Evolutionary conservation across 2,329 filamentous ascomycete species (phyloP).

Genomic region (Zymoseptoria ardabiliae): DNA sequence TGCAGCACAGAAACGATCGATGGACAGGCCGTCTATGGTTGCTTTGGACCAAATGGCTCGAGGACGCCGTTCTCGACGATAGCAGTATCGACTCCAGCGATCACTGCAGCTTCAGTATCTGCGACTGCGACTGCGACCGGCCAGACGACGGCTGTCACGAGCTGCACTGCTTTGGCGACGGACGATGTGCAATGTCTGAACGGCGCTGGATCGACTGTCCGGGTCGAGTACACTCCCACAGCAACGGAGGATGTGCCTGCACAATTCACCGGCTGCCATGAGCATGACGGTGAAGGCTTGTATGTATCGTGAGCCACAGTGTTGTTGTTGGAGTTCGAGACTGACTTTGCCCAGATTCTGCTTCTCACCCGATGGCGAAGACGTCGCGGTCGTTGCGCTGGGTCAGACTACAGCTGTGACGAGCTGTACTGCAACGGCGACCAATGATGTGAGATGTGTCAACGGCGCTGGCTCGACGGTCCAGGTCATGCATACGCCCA

Average conservation of each 20-base stretch:
- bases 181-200: constrained; percentile 33
- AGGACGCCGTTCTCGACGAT: constrained; percentile 7
- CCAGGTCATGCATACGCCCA: constrained; percentile 42
- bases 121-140: neutral
- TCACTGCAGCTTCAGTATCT: constrained; percentile 1
- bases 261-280: constrained; percentile 56
- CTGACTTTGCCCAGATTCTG: too few species aligned
- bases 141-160: constrained; percentile 11
- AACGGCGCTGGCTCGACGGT: constrained; percentile 30
- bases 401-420: constrained; percentile 12
- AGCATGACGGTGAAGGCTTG: constrained; percentile 49
- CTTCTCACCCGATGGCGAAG: too few species aligned
- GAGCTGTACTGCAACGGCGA: constrained; percentile 2
- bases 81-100: constrained; percentile 7
- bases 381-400: too few species aligned
- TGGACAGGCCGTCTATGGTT: constrained; percentile 10
- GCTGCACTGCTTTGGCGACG: constrained; percentile 4
- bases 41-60: constrained; percentile 12
- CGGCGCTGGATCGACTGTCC: constrained; percentile 32
- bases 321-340: too few species aligned
- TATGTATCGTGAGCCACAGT: too few species aligned
- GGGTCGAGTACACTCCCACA: constrained; percentile 44
- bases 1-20: constrained; percentile 13
- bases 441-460: constrained; percentile 34
- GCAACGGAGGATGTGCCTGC: constrained; percentile 40